Conservation (phyloP, 225 moss, liverwort and hornwort genomes). For the Pleurozium schreberi region DNA sequence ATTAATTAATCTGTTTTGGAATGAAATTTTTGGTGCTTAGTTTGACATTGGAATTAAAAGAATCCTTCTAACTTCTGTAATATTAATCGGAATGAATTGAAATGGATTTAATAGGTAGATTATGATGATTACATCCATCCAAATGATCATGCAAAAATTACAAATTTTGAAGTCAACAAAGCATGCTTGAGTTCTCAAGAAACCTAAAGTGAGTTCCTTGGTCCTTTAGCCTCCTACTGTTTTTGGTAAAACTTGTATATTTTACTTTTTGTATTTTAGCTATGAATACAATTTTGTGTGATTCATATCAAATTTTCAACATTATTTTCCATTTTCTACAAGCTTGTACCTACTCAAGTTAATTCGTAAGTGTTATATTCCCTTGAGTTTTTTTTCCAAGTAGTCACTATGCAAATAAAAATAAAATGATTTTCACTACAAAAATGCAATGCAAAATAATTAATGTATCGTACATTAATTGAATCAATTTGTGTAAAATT, state of each 20-base stretch:
- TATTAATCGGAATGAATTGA: not conserved
- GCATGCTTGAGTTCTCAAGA: too few relatives aligned
- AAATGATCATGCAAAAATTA: not conserved
- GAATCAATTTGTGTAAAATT: not conserved
- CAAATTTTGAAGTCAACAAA: too few relatives aligned
- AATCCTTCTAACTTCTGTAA: too few relatives aligned
- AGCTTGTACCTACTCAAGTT: not conserved
- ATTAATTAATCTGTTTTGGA: too few relatives aligned
- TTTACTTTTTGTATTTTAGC: not conserved
- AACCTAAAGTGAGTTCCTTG: too few relatives aligned
- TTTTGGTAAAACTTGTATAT: too few relatives aligned
- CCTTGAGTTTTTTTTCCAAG: not conserved
- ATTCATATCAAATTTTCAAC: not conserved
- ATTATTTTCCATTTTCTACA: not conserved
- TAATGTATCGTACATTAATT: not conserved
- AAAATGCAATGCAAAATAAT: not conserved
- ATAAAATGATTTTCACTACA: not conserved
- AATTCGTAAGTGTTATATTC: not conserved
- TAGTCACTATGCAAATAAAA: not conserved
- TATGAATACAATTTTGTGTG: not conserved
- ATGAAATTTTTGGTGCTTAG: too few relatives aligned
- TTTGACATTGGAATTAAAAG: too few relatives aligned
- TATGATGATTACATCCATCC: too few relatives aligned
- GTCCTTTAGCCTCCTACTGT: too few relatives aligned
- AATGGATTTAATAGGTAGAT: too few relatives aligned